Percentiles rank a stretch among this genome's conserved stretches.
These are phyloP conservation scores for Leishmania amazonensis DNA, from an alignment of 208 protist genomes.

Conservation along the genomic window DNA sequence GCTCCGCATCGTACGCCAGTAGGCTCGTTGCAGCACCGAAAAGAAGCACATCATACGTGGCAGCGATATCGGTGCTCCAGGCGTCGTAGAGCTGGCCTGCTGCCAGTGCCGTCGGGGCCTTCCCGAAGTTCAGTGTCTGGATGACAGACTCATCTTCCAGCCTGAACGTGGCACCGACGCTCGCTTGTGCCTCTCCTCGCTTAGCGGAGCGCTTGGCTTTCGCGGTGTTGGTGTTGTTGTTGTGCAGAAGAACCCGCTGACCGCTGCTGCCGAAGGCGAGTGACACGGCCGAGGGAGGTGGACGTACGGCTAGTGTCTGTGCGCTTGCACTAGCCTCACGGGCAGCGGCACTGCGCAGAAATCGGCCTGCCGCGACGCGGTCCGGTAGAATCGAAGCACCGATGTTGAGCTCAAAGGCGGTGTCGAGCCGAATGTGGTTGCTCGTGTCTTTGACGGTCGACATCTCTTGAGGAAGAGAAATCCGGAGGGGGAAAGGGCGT, in stretches of 20 bases:
- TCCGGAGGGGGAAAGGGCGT: not conserved
- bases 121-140: constrained; percentile 88
- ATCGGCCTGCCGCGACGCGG: constrained; percentile 67
- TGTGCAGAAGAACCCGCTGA: constrained; percentile 87
- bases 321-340: constrained; percentile 8
- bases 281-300: constrained; percentile 39
- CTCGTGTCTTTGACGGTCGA: constrained; percentile 3
- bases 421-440: constrained; percentile 48
- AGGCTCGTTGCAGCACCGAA: constrained; percentile 90
- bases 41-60: constrained; percentile 81
- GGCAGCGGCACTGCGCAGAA: constrained; percentile 41
- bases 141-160: constrained; percentile 39
- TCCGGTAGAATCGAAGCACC: constrained; percentile 52
- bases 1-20: constrained; percentile 91
- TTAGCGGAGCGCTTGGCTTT: constrained; percentile 42
- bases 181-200: constrained; percentile 35
- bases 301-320: constrained; percentile 19
- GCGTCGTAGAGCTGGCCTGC: constrained; percentile 49
- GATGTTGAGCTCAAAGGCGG: constrained; percentile 67
- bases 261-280: constrained; percentile 76
- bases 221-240: constrained; percentile 58
- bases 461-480: constrained; percentile 12
- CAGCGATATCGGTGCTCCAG: constrained; percentile 13
- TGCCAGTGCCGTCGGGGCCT: constrained; percentile 76
- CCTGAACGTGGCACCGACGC: constrained; percentile 3